Conservation (phyloP, 768 basidiomycete genomes). For the Calocybe indica region DNA sequence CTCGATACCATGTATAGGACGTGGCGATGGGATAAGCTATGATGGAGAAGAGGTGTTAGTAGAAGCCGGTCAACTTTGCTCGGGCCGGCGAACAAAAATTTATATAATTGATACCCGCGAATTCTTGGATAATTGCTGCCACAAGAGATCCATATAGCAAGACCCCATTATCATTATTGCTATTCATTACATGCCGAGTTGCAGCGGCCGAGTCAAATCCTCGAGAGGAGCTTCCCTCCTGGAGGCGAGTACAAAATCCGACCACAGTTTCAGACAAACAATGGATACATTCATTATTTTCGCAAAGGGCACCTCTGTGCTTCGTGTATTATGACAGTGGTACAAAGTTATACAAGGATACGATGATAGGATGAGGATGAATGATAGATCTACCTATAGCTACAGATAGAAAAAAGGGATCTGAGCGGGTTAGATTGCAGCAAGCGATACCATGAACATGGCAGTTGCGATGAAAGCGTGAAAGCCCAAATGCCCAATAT, state of each 20-base stretch:
- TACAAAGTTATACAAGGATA: constrained; percentile 21
- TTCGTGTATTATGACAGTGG: constrained; percentile 32
- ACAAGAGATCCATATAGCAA: no score
- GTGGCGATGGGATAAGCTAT: background rate
- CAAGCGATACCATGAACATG: constrained; percentile 10
- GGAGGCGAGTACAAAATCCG: background rate
- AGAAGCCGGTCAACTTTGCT: no score
- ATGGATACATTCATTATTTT: constrained; percentile 2
- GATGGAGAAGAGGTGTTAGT: background rate
- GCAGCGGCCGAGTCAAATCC: no score
- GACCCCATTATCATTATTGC: no score
- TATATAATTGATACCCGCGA: background rate
- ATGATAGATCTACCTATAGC: constrained; percentile 26
- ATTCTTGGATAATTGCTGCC: background rate
- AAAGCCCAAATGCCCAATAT: constrained; percentile 14
- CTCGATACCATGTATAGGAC: background rate
- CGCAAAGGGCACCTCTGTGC: constrained; percentile 16
- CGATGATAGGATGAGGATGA: constrained; percentile 4
- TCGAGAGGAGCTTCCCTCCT: no score
- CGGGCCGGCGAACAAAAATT: no score
- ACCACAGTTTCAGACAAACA: background rate
- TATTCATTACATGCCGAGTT: no score
- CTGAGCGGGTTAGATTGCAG: constrained; percentile 11
- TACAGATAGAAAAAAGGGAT: constrained; percentile 17
- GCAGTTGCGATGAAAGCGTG: constrained; percentile 6